Evolutionary conservation across 2,329 filamentous ascomycete species (phyloP), one percentile per base, ranked within the genome.

Genomic region (Colletotrichum horii): DNA sequence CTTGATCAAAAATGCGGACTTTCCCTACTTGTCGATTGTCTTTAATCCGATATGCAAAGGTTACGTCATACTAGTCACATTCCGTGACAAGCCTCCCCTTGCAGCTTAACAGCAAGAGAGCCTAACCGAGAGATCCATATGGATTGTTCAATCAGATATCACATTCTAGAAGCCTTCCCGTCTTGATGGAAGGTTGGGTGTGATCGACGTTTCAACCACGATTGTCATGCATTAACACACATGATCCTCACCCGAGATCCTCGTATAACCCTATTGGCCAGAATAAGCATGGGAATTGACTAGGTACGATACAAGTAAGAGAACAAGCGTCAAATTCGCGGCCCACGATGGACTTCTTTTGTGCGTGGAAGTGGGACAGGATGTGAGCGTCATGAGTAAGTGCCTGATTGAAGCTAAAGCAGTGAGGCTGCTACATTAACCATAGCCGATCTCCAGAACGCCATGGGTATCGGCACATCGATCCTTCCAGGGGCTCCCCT

Each of bases 291-390:
- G 11, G 11, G 43, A 52, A 0, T 52, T 6, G 0, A 52, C 43
- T 14, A 22, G 43, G 43, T 52, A 0, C 43, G n/a, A 52, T 22
- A 52, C n/a, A 52, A 1, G n/a, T 4, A 52, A 22, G 43, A 22
- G 0, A 52, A 12, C 0, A 4, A 22, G 22, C 0, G n/a, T 52
- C 7, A 22, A 6, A 52, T 1, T 0, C n/a, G 43, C n/a, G 43
- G n/a, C 43, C n/a, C 43, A 52, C 7, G 43, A 22, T 0, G 43
- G n/a, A 22, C 0, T 0, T 52, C 0, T 0, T 52, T 22, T 52
- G 43, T 24, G n/a, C 43, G n/a, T 52, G 43, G 43, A 8, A 4
- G 12, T 14, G 6, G 3, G 43, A 22, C n/a, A 22, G 6, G 12
- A n/a, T n/a, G 22, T 22, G n/a, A 14, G 43, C 12, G n/a, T 14